Conservation (phyloP, 2,329 filamentous ascomycete genomes). For the Colletotrichum magnum region DNA sequence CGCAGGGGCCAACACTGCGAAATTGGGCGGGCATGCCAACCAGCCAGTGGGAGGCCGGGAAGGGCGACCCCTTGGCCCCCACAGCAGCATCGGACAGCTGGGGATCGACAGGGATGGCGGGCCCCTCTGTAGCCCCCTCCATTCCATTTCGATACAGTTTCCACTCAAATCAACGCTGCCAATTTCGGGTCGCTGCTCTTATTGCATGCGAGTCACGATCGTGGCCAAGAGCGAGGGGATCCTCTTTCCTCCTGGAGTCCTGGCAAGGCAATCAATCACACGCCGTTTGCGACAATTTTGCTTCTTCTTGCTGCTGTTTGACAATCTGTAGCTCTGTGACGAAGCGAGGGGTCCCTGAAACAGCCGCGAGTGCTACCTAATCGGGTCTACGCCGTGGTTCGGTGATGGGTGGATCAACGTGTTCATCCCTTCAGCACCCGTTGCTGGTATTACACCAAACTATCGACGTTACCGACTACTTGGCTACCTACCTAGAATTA, state of each 20-base stretch:
- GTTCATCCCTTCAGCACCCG: conserved; percentile 29
- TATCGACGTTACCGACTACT: no score
- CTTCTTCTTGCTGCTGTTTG: conserved; percentile 6
- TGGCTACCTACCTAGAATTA: neutral
- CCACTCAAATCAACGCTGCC: neutral
- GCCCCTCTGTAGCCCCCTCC: conserved; percentile 12
- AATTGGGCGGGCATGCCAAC: neutral
- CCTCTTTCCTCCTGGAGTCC: no score
- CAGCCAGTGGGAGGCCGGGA: conserved; percentile 14
- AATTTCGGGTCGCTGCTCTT: conserved; percentile 8
- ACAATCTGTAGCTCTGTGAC: conserved; percentile 24
- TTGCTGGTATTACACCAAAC: conserved; percentile 20
- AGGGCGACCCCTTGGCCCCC: conserved; percentile 11
- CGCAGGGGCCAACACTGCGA: conserved; percentile 12
- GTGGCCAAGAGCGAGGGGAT: neutral
- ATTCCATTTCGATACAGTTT: conserved; percentile 12
- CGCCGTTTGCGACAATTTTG: conserved; percentile 3
- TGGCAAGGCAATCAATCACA: no score
- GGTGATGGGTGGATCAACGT: neutral
- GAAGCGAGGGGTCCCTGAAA: conserved; percentile 35
- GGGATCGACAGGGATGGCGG: conserved; percentile 16
- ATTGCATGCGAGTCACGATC: conserved; percentile 16
- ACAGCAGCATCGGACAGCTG: conserved; percentile 10
- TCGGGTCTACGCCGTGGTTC: neutral
- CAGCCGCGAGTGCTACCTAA: conserved; percentile 21